These are phyloP conservation scores for Hanseniaspora lachancei DNA, from an alignment of 805 yeast genomes.

Conservation along the genomic window DNA sequence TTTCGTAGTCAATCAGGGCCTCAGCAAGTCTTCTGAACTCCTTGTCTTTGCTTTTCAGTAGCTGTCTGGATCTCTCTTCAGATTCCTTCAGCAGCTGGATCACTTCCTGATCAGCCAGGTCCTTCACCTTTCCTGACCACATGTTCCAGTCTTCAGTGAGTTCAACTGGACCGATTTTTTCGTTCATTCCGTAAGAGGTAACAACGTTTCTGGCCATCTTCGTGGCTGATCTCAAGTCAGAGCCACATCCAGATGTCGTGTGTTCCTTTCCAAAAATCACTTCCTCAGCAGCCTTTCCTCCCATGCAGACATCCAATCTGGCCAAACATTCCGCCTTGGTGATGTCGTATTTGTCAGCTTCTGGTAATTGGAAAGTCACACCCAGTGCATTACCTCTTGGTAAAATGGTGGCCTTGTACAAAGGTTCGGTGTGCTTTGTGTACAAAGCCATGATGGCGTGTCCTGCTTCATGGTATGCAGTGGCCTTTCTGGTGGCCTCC, in stretches of 20 bases:
- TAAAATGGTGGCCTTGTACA: slow-evolving; percentile 90
- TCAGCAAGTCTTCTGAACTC: slow-evolving; percentile 83
- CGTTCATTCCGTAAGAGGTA: slow-evolving; percentile 92
- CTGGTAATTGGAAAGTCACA: slow-evolving; percentile 92
- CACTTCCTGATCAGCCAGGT: slow-evolving; percentile 87
- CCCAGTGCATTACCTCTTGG: slow-evolving; percentile 97
- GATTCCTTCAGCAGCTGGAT: slow-evolving; percentile 59
- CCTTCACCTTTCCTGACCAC: slow-evolving; percentile 83
- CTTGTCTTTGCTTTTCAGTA: slow-evolving; percentile 45
- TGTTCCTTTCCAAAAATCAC: slow-evolving; percentile 79
- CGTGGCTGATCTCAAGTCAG: slow-evolving; percentile 83
- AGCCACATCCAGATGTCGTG: slow-evolving; percentile 90
- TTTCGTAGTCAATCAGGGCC: slow-evolving; percentile 89
- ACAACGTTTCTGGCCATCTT: slow-evolving; percentile 93
- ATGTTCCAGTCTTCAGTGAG: slow-evolving; percentile 84
- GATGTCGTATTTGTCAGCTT: slow-evolving; percentile 92
- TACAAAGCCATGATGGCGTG: slow-evolving; percentile 97
- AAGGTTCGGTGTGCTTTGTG: slow-evolving; percentile 85
- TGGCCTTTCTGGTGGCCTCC: slow-evolving; percentile 81
- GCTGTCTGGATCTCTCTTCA: slow-evolving; percentile 62
- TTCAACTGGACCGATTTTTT: slow-evolving; percentile 80
- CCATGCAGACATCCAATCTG: slow-evolving; percentile 93
- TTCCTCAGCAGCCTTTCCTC: slow-evolving; percentile 96
- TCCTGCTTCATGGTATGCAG: slow-evolving; percentile 98
- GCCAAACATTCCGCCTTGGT: slow-evolving; percentile 84